Percentiles rank a stretch among this genome's conserved stretches.
phyloP scores from a whole-genome alignment of 2,329 filamentous ascomycete genomes.

The Thermomyces lanuginosus region DNA sequence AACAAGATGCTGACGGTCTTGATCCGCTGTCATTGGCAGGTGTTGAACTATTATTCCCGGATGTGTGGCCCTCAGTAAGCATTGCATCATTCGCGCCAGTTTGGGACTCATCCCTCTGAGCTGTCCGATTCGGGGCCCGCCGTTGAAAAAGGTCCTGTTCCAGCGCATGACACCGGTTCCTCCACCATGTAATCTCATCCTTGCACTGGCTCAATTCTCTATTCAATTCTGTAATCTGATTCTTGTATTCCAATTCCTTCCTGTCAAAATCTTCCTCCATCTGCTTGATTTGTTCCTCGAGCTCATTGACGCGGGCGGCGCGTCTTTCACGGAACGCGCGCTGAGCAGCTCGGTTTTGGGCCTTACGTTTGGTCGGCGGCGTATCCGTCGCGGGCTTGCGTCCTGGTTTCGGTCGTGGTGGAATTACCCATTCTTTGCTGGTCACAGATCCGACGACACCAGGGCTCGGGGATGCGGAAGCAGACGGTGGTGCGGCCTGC shows the following conservation, averaged over 20 bases:
- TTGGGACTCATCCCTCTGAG: conserved; percentile 19
- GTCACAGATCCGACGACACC: conserved; percentile 42
- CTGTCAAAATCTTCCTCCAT: conserved; percentile 32
- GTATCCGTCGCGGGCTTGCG: conserved; percentile 89
- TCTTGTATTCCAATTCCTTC: conserved; percentile 35
- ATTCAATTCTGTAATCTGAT: conserved; percentile 42
- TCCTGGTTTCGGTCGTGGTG: conserved; percentile 72
- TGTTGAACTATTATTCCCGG: conserved; percentile 7
- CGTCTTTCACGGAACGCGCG: conserved; percentile 77
- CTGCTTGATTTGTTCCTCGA: conserved; percentile 36
- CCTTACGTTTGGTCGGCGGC: conserved; percentile 81
- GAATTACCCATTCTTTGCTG: conserved; percentile 72
- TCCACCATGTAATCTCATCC: conserved; percentile 32
- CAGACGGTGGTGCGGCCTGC: conserved; percentile 13
- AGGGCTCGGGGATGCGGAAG: conserved; percentile 19
- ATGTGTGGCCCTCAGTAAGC: conserved; percentile 5
- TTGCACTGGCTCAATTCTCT: conserved; percentile 50
- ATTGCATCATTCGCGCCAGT: conserved; percentile 4
- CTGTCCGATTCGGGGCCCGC: conserved; percentile 27
- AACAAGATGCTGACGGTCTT: conserved; percentile 43
- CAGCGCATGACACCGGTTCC: conserved; percentile 41
- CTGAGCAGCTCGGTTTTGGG: conserved; percentile 85
- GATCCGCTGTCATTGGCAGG: not conserved
- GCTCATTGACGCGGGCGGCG: conserved; percentile 62
- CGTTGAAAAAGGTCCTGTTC: conserved; percentile 43